Evolutionary conservation across 371 early-diverging fungal genomes (phyloP).

Genomic region (Dentiscutata heterogama): DNA sequence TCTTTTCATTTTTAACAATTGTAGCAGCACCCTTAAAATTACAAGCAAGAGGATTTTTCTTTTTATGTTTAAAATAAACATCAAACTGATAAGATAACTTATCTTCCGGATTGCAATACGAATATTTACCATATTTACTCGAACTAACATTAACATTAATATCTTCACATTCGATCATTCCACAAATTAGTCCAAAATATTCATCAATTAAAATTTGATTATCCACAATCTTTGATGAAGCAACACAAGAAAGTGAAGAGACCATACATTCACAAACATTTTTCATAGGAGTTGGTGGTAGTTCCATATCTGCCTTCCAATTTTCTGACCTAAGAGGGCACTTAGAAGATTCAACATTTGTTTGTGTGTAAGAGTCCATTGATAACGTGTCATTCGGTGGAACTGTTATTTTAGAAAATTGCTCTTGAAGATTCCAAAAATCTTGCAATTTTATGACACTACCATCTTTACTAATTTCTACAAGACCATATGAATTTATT

Average conservation of each 20-base stretch:
- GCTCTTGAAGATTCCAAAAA: no score
- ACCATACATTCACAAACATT: slow-evolving; percentile 78
- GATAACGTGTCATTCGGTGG: no score
- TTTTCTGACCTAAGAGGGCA: no score
- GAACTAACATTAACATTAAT: no score
- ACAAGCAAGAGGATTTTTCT: not conserved
- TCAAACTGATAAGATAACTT: slow-evolving; percentile 4
- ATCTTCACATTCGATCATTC: no score
- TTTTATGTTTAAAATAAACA: not conserved
- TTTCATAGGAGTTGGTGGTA: slow-evolving; percentile 79
- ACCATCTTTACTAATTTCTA: slow-evolving; percentile 63
- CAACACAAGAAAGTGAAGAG: slow-evolving; percentile 68
- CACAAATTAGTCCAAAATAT: no score
- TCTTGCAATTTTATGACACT: slow-evolving; percentile 49
- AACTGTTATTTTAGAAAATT: no score
- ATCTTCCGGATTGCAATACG: not conserved
- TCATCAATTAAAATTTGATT: no score
- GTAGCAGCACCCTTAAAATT: no score
- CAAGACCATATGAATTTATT: slow-evolving; percentile 82
- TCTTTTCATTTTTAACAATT: no score
- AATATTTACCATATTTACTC: not conserved
- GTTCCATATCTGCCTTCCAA: not conserved
- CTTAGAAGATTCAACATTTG: no score
- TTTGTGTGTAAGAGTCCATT: no score
- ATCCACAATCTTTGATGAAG: slow-evolving; percentile 52